These are phyloP conservation scores for Fusarium coicis DNA, from an alignment of 2,329 filamentous ascomycete species.

Conservation along the genomic window DNA sequence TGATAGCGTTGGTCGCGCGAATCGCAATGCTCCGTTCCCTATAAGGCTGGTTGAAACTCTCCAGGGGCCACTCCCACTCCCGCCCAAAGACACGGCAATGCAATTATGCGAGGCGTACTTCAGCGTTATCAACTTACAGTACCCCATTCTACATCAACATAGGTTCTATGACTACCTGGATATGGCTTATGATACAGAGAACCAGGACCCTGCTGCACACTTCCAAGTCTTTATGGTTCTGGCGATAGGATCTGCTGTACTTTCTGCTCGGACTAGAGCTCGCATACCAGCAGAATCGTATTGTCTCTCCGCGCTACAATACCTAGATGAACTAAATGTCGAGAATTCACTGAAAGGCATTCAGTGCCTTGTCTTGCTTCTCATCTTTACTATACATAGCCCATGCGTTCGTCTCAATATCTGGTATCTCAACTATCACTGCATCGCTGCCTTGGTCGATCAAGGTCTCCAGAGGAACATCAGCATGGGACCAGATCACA, in stretches of 20 bases:
- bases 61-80: conserved; percentile 47
- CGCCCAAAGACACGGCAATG: conserved; percentile 49
- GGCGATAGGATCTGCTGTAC: conserved; percentile 58
- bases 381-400: conserved; percentile 63
- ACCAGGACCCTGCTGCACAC: conserved; percentile 44
- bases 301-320: conserved; percentile 58
- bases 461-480: conserved; percentile 63
- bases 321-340: conserved; percentile 58
- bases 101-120: conserved; percentile 60
- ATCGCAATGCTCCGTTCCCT: conserved; percentile 32
- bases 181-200: conserved; percentile 48
- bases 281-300: conserved; percentile 61
- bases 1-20: conserved; percentile 8
- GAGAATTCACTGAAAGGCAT: conserved; percentile 61
- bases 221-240: conserved; percentile 66
- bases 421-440: conserved; percentile 67
- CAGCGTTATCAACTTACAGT: conserved; percentile 58
- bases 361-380: conserved; percentile 59
- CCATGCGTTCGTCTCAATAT: conserved; percentile 60
- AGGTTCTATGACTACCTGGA: conserved; percentile 54
- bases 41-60: conserved; percentile 48
- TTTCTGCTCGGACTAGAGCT: conserved; percentile 56
- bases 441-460: conserved; percentile 61
- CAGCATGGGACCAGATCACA: conserved; percentile 54
- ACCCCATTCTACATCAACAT: conserved; percentile 60